These are phyloP conservation scores for Spizellomyces punctatus DNA, from an alignment of 192 early-diverging fungal genomes.

Conservation along the genomic window DNA sequence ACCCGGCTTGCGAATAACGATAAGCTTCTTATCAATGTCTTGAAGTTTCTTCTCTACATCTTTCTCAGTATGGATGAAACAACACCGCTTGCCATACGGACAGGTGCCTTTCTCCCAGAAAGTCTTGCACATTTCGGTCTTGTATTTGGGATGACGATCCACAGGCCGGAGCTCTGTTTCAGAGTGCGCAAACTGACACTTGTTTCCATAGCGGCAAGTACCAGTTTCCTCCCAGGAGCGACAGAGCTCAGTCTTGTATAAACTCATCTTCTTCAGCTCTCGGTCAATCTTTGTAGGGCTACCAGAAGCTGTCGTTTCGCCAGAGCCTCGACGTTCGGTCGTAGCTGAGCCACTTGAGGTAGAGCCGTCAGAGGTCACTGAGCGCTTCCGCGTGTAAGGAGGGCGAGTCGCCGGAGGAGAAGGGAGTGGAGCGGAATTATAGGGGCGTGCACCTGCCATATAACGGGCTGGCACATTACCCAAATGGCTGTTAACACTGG, in stretches of 20 bases:
- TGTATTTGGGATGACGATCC: constrained; percentile 89
- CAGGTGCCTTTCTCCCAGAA: constrained; percentile 88
- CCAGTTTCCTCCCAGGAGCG: constrained; percentile 63
- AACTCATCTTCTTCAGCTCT: constrained; percentile 47
- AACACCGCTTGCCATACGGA: constrained; percentile 93
- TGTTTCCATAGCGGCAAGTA: constrained; percentile 74
- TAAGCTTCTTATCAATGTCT: constrained; percentile 26
- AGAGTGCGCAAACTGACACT: constrained; percentile 96
- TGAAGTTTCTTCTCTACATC: constrained; percentile 25
- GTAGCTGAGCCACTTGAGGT: background rate
- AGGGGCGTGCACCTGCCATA: no score
- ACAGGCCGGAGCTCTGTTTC: constrained; percentile 75
- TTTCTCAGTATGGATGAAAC: constrained; percentile 78
- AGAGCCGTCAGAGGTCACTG: background rate
- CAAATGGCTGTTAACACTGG: no score
- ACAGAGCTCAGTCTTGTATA: constrained; percentile 81
- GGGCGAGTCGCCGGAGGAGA: background rate
- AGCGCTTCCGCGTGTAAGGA: background rate
- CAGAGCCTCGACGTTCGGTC: background rate
- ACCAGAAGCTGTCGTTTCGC: background rate
- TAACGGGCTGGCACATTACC: no score
- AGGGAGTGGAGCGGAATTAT: background rate
- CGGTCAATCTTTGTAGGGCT: constrained; percentile 23
- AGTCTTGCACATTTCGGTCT: constrained; percentile 92
- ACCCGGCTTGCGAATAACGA: background rate